phyloP scores from a whole-genome alignment of 306 rosid species.

The Mucuna pruriens region DNA sequence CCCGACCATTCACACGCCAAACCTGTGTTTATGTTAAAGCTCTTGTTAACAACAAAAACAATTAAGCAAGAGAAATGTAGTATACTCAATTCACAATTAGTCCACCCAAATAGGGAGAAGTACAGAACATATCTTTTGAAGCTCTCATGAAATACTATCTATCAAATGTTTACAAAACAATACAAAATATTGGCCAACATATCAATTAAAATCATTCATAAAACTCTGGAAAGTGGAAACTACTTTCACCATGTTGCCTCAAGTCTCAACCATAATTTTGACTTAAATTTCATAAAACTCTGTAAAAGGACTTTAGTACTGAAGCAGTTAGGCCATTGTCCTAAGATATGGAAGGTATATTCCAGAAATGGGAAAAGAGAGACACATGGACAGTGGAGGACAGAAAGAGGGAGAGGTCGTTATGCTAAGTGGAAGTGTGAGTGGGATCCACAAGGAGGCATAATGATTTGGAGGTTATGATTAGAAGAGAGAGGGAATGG shows the following conservation, averaged over 20 bases:
- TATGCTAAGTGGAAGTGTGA: not conserved
- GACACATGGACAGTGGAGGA: not conserved
- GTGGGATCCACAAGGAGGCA: not conserved
- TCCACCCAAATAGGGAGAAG: conserved; percentile 27
- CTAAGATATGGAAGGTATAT: not conserved
- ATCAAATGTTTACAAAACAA: conserved; percentile 31
- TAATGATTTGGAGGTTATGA: not conserved
- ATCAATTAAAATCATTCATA: conserved; percentile 33
- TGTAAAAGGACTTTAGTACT: not conserved
- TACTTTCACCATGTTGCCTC: conserved; percentile 17
- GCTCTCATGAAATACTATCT: conserved; percentile 11
- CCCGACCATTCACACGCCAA: conserved; percentile 88
- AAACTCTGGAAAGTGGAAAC: conserved; percentile 24
- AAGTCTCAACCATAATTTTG: conserved; percentile 18
- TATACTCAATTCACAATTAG: conserved; percentile 18
- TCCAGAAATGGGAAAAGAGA: not conserved
- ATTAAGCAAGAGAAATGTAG: conserved; percentile 21
- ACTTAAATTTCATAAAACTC: not conserved
- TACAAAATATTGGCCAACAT: not conserved
- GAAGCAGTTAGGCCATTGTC: not conserved
- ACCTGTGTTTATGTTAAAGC: conserved; percentile 61
- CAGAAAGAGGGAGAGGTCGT: not conserved
- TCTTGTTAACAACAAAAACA: conserved; percentile 42
- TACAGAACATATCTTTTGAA: not conserved
- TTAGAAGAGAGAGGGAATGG: not conserved